Evolutionary conservation across 805 yeast genomes (phyloP), one percentile per base, ranked within the genome.

Genomic region (Clavispora asparagi): DNA sequence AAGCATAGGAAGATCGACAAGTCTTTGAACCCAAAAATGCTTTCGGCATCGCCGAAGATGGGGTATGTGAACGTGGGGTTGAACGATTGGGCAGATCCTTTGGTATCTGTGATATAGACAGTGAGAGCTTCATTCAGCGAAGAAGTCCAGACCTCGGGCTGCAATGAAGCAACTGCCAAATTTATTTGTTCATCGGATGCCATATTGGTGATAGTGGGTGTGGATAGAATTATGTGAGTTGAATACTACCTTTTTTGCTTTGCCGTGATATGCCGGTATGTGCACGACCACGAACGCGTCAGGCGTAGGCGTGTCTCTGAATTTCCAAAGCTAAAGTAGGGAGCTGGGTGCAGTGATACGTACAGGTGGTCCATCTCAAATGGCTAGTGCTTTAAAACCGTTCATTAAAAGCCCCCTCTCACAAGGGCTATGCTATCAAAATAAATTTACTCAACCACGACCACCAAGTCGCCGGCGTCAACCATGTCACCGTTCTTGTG

Each of bases 401-500:
- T 33, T 31, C 31, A 43, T 41, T 37, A 41, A 3, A 35, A 13
- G 35, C 33, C 50, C 53, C 53, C 53, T 50, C 51, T 50, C 53
- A 50, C 53, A 50, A 49, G 51, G 50, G 36, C 47, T 17, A 26
- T 29, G 31, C 16, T 40, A 28, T 41, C 28, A 37, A 44, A 40
- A 28, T 37, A 45, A 13, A n/a, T 33, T 46, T 58, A 70, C 63
- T 79, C 83, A 36, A 86, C 70, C 23, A 91, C 96, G 42, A 85
- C 97, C 40, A 94, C 96, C 51, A 89, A 69, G 64, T 94, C 98
- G 52, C 99, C 99, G 35, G 97, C 89, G 49, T 92, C 97, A 36
- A 92, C 95, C 86, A 94, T 87, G 60, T 92, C 97, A 59, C 98
- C 98, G 60, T 89, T 88, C 45, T 76, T 74, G 64, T 89, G 96